These are phyloP conservation scores for Chaetothyriales sp. DNA, from an alignment of 2,329 filamentous ascomycete species.

Conservation along the genomic window DNA sequence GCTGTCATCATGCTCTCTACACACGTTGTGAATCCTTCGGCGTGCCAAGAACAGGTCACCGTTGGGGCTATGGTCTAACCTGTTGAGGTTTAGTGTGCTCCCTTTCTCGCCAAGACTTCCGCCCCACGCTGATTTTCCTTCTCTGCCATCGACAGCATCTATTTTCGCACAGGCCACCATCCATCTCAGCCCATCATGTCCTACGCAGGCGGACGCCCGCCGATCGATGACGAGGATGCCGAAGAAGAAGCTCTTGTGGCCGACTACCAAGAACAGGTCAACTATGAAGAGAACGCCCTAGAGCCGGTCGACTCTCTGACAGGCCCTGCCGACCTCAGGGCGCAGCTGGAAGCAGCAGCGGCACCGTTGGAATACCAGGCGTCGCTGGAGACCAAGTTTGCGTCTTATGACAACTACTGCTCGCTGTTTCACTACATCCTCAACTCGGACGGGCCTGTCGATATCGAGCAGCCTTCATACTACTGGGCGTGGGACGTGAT, in stretches of 20 bases:
- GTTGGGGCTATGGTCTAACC: too few species aligned
- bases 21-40: too few species aligned
- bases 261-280: conserved; percentile 92
- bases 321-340: conserved; percentile 76
- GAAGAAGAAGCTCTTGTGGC: conserved; percentile 92
- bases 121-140: not conserved
- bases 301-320: conserved; percentile 58
- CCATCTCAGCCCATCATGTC: conserved; percentile 26
- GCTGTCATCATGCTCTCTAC: too few species aligned
- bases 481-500: conserved; percentile 99
- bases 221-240: conserved; percentile 69
- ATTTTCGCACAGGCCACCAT: not conserved
- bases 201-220: conserved; percentile 29
- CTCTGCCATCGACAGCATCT: not conserved
- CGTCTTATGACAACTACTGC: conserved; percentile 99
- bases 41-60: too few species aligned
- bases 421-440: conserved; percentile 98
- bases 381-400: conserved; percentile 89
- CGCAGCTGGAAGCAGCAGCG: conserved; percentile 76
- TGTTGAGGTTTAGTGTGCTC: too few species aligned
- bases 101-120: not conserved
- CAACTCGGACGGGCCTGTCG: conserved; percentile 97
- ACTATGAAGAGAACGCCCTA: conserved; percentile 64
- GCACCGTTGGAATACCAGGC: conserved; percentile 94
- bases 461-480: conserved; percentile 90